These are phyloP conservation scores for Chenopodium formosanum DNA, from an alignment of 148 eudicot genomes.

Conservation along the genomic window DNA sequence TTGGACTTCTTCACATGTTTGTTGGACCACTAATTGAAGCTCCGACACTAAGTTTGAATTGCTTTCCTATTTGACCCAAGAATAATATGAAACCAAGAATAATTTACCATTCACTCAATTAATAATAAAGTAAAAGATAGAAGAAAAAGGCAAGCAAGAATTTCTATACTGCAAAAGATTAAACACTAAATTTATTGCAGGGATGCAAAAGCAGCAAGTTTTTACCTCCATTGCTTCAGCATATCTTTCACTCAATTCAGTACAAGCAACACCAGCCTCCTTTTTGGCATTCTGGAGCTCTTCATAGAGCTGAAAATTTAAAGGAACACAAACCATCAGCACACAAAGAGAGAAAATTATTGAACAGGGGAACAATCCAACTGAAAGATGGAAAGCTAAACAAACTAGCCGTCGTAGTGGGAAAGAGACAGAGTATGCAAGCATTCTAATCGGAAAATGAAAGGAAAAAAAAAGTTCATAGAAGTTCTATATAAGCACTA, in stretches of 20 bases:
- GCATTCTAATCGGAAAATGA: background rate
- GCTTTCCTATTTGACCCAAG: conserved; percentile 45
- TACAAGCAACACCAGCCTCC: conserved; percentile 56
- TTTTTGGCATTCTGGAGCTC: conserved; percentile 59
- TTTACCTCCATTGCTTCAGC: conserved; percentile 36
- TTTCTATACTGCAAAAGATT: conserved; percentile 9
- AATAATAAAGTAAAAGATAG: background rate
- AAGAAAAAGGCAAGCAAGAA: background rate
- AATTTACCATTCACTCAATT: background rate
- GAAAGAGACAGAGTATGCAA: background rate
- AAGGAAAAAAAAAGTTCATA: background rate
- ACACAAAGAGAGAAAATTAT: background rate
- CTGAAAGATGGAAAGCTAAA: background rate
- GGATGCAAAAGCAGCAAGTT: conserved; percentile 16
- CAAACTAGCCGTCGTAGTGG: background rate
- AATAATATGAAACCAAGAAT: conserved; percentile 14
- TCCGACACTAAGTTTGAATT: conserved; percentile 39
- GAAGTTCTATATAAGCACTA: background rate
- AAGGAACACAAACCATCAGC: background rate
- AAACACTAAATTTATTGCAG: conserved; percentile 6
- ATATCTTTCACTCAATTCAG: conserved; percentile 36
- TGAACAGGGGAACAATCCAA: background rate
- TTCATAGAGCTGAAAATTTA: conserved; percentile 46
- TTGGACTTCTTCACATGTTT: conserved; percentile 55
- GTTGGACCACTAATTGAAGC: conserved; percentile 57